Base-by-base conservation (phyloP, 2,329 filamentous ascomycete genomes). In the Paecilomyces sp. region DNA sequence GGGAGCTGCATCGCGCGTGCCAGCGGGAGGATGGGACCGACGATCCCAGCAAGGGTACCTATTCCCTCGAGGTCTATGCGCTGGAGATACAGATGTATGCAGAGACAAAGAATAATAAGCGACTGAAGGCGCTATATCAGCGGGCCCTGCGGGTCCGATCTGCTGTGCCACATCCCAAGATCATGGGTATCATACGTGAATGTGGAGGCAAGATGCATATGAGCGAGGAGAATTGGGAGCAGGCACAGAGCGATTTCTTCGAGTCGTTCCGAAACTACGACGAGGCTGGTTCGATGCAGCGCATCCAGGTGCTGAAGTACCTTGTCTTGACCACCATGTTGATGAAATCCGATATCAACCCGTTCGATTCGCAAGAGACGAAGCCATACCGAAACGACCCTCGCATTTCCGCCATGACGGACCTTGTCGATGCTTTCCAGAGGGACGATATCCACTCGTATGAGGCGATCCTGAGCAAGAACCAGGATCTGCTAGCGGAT, bases 191-290 rank as follows among this genome's bases (percentile, higher is more conserved):
- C 74, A 99, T 99, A 72, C 89, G 93, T 58, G 94, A 99, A 79
- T 99, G 94, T 73, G 94, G 94, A 69, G 94, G 94, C 68, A 99
- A 99, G 82, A 99, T 99, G 94, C 92, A 97, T 79, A 97, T 99
- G 94, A 94, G 90, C 74, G 94, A 99, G 81, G 94, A 97, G 79
- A 97, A 97, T 74, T 99, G 94, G 94, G 91, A 94, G 74, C 91
- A 92, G 70, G 94, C 94, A 0, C 92, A 97, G 77, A 93, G 88
- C 68, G 94, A 97, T 79, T 99, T 99, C 76, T 97, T 97, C 75
- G 94, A 99, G 75, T 96, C 93, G 0, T 99, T 99, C 81, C 90
- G 92, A 60, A 97, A 97, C 79, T 99, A 97, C 78, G 94, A 99
- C 73, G 94, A 99, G 80, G 94, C 94, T 50, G 94, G 94, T 54